Conservation (phyloP, 768 basidiomycete genomes). For the Tubosaeta sp. region DNA sequence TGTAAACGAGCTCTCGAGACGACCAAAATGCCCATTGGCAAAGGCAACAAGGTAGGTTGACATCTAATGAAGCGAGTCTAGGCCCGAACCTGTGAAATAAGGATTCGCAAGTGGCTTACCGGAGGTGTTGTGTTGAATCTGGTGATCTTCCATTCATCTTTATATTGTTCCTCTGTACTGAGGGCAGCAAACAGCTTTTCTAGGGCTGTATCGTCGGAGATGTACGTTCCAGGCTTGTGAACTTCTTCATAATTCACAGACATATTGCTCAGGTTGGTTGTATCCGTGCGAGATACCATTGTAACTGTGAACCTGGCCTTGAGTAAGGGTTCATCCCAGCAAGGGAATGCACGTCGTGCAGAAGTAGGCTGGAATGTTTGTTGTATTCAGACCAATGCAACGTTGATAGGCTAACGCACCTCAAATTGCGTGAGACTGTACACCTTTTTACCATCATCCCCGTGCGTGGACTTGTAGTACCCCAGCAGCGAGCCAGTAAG, state of each 20-base stretch:
- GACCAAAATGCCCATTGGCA: constrained; percentile 75
- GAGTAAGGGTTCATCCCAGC: constrained; percentile 90
- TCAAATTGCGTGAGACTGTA: constrained; percentile 90
- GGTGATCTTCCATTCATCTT: constrained; percentile 72
- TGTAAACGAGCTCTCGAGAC: constrained; percentile 69
- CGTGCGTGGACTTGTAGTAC: constrained; percentile 70
- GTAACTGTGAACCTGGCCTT: constrained; percentile 81
- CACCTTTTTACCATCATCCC: constrained; percentile 56
- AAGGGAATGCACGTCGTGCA: constrained; percentile 78
- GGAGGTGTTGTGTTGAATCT: constrained; percentile 77
- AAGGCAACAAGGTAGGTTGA: constrained; percentile 87
- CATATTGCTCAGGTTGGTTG: constrained; percentile 87
- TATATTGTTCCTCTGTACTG: constrained; percentile 30
- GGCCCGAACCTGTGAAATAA: background rate
- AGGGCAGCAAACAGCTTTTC: constrained; percentile 41
- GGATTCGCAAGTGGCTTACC: constrained; percentile 27
- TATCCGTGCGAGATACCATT: constrained; percentile 72
- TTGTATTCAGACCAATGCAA: constrained; percentile 1
- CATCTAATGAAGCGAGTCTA: constrained; percentile 41
- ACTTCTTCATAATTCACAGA: constrained; percentile 59
- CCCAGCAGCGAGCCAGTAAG: constrained; percentile 75
- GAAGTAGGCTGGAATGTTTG: constrained; percentile 61
- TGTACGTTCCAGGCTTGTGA: constrained; percentile 33
- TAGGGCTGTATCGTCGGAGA: constrained; percentile 30
- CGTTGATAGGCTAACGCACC: constrained; percentile 32